Percentiles rank a stretch among this genome's conserved stretches.
phyloP scores from a whole-genome alignment of 108 stramenopile species.

The Craspedostauros australis region DNA sequence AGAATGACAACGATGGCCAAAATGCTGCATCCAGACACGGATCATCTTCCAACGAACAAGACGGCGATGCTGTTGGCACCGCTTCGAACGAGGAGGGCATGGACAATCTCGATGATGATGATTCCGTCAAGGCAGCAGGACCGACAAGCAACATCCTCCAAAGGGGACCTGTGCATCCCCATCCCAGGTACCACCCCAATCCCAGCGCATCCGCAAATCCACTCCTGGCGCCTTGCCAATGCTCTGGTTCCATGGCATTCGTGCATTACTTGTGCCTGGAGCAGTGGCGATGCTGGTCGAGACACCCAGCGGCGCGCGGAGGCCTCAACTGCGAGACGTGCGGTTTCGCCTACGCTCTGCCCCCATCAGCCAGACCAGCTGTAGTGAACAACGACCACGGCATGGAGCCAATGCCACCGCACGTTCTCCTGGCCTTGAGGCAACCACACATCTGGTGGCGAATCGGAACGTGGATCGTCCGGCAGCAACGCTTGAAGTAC shows the following conservation, averaged over 20 bases:
- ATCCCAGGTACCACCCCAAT: slow-evolving; percentile 49
- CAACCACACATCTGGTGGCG: slow-evolving; percentile 83
- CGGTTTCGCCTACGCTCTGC: slow-evolving; percentile 68
- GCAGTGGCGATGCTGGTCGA: slow-evolving; percentile 85
- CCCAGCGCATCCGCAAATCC: slow-evolving; percentile 65
- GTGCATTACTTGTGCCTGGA: slow-evolving; percentile 88
- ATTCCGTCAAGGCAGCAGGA: slow-evolving; percentile 1
- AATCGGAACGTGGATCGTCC: slow-evolving; percentile 65
- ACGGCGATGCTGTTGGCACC: slow-evolving; percentile 1
- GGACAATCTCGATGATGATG: neutral
- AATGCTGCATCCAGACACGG: neutral
- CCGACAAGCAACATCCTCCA: slow-evolving; percentile 1
- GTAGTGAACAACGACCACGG: slow-evolving; percentile 63
- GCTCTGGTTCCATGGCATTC: slow-evolving; percentile 88
- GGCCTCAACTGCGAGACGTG: slow-evolving; percentile 84
- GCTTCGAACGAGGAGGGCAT: slow-evolving; percentile 1
- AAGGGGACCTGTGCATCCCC: slow-evolving; percentile 39
- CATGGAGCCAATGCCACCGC: slow-evolving; percentile 88
- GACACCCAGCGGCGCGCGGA: slow-evolving; percentile 70
- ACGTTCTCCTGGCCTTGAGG: slow-evolving; percentile 78
- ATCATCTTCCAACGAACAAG: slow-evolving; percentile 1
- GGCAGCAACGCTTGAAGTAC: slow-evolving; percentile 66
- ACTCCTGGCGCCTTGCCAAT: slow-evolving; percentile 81
- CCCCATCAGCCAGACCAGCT: slow-evolving; percentile 67
- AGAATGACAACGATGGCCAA: slow-evolving; percentile 10